phyloP scores from a whole-genome alignment of 495 filamentous ascomycete species.

The Pyrenopolyporus hunteri region DNA sequence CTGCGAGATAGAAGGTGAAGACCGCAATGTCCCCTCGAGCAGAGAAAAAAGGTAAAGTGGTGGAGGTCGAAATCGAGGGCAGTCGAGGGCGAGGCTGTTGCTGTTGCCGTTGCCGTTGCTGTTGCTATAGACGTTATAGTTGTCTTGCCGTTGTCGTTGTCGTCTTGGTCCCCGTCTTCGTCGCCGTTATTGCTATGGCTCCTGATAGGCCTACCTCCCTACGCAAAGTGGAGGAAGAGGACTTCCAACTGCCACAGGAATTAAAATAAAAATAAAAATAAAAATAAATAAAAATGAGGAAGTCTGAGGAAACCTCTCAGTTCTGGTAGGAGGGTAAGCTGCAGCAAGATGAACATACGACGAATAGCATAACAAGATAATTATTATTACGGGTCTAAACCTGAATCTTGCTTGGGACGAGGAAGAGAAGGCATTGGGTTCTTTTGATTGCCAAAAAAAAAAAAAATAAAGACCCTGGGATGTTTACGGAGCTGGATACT shows the following conservation, averaged over 20 bases:
- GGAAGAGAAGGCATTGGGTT: slow-evolving; percentile 31
- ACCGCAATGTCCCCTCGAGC: slow-evolving; percentile 1
- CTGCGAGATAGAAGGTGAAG: slow-evolving; percentile 6
- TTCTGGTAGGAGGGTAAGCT: slow-evolving; percentile 27
- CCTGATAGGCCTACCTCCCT: slow-evolving; percentile 15
- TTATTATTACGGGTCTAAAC: slow-evolving; percentile 34
- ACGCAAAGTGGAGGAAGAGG: slow-evolving; percentile 9
- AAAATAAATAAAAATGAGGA: too few relatives aligned
- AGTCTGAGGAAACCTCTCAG: slow-evolving; percentile 18
- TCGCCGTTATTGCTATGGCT: slow-evolving; percentile 22
- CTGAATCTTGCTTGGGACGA: slow-evolving; percentile 28
- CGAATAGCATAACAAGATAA: slow-evolving; percentile 26
- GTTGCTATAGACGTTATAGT: not conserved
- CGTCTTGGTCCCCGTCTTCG: slow-evolving; percentile 3
- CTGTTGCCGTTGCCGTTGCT: not conserved
- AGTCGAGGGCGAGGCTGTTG: too few relatives aligned
- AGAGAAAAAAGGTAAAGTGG: slow-evolving; percentile 5
- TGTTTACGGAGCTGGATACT: slow-evolving; percentile 40
- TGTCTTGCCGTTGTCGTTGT: too few relatives aligned
- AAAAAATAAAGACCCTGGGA: slow-evolving; percentile 31
- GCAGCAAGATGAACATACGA: slow-evolving; percentile 31
- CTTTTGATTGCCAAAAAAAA: slow-evolving; percentile 30
- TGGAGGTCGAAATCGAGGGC: too few relatives aligned
- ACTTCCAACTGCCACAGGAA: slow-evolving; percentile 14
- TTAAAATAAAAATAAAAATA: slow-evolving; percentile 15